These are phyloP conservation scores for Floccularia luteovirens DNA, from an alignment of 768 basidiomycete species.

Conservation along the genomic window DNA sequence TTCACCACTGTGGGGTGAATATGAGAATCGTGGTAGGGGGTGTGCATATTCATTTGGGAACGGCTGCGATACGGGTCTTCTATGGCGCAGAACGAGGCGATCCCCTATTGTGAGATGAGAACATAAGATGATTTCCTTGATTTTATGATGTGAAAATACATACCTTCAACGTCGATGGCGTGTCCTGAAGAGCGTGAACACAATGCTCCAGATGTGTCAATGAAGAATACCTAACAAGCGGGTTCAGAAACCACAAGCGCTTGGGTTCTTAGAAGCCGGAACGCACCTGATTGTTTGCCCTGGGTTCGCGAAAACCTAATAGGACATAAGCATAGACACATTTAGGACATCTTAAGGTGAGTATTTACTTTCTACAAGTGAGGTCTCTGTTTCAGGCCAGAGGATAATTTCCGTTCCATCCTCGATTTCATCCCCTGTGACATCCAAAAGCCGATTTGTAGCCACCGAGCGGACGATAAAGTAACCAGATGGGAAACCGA, in stretches of 20 bases:
- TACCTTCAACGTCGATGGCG: constrained; percentile 76
- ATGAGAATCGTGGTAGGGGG: constrained; percentile 65
- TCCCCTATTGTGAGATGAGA: constrained; percentile 35
- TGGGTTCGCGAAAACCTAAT: constrained; percentile 58
- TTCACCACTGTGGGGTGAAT: constrained; percentile 42
- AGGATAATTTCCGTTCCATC: constrained; percentile 60
- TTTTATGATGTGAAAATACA: neutral
- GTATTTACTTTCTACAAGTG: constrained; percentile 67
- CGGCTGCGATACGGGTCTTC: constrained; percentile 67
- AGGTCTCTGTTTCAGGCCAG: constrained; percentile 68
- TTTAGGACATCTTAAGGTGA: neutral
- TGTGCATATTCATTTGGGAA: constrained; percentile 78
- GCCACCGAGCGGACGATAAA: constrained; percentile 55
- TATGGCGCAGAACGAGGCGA: constrained; percentile 63
- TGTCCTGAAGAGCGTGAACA: constrained; percentile 78
- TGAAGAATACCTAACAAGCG: constrained; percentile 66
- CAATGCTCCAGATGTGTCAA: constrained; percentile 68
- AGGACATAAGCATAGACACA: neutral
- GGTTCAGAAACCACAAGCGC: neutral
- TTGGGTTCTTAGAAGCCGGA: neutral
- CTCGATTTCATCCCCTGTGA: constrained; percentile 39
- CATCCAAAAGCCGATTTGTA: constrained; percentile 49
- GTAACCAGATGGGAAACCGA: constrained; percentile 50
- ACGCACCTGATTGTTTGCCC: constrained; percentile 66
- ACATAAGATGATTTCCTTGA: neutral